Conservation (phyloP, 2,329 filamentous ascomycete genomes). For the Colletotrichum lindemuthianum region DNA sequence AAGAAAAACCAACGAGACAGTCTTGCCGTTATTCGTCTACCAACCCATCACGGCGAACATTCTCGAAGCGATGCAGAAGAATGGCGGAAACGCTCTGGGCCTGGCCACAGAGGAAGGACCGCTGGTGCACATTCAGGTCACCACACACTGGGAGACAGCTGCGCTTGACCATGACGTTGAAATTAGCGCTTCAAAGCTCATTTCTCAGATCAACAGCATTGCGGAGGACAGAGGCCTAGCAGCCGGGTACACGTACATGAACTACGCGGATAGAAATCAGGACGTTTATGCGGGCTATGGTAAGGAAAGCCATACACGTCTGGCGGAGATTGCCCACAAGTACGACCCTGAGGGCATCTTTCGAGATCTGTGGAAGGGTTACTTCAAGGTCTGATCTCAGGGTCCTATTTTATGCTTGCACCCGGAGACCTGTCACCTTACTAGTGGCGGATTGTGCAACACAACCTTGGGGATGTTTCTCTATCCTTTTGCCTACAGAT, state of each 20-base stretch:
- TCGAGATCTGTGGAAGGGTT: conserved; percentile 39
- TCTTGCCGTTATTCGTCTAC: conserved; percentile 43
- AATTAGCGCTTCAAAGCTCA: conserved; percentile 34
- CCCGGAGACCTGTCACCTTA: background rate
- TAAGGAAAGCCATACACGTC: conserved; percentile 41
- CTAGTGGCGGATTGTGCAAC: background rate
- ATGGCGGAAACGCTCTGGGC: conserved; percentile 54
- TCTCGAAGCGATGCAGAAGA: conserved; percentile 44
- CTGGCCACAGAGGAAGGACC: conserved; percentile 48
- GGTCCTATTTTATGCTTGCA: background rate
- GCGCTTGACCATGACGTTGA: conserved; percentile 45
- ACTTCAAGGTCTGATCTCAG: conserved; percentile 37
- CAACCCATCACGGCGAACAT: conserved; percentile 52
- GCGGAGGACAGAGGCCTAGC: conserved; percentile 43
- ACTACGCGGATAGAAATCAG: conserved; percentile 49
- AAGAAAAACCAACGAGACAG: conserved; percentile 9
- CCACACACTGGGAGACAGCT: conserved; percentile 39
- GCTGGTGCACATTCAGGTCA: conserved; percentile 45
- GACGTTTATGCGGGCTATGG: conserved; percentile 52
- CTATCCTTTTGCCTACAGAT: too few species aligned
- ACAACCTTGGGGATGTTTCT: background rate
- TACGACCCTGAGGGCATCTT: conserved; percentile 44
- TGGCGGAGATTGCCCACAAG: conserved; percentile 39
- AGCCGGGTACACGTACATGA: conserved; percentile 48
- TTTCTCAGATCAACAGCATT: conserved; percentile 40